phyloP scores from a whole-genome alignment of 116 monocot species.

The Iris pallida region DNA sequence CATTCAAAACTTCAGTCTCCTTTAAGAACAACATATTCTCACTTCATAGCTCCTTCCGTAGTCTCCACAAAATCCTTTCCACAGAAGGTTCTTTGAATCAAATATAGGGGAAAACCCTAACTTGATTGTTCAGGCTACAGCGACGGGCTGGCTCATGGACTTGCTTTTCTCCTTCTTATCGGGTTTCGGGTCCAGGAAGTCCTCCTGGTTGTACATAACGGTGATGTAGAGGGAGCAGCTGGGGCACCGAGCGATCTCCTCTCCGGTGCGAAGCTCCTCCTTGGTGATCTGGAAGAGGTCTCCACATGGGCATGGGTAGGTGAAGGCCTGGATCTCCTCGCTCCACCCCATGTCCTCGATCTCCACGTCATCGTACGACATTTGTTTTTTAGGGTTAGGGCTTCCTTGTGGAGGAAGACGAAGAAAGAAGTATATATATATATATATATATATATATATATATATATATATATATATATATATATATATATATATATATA shows the following conservation, averaged over 20 bases:
- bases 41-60: too few relatives aligned
- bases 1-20: too few relatives aligned
- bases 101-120: too few relatives aligned
- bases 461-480: too few relatives aligned
- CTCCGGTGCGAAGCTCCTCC: conserved; percentile 74
- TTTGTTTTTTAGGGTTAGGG: not conserved
- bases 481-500: too few relatives aligned
- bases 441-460: too few relatives aligned
- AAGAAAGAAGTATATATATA: too few relatives aligned
- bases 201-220: conserved; percentile 85
- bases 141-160: conserved; percentile 31
- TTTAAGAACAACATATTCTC: too few relatives aligned
- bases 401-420: too few relatives aligned
- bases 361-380: conserved; percentile 95
- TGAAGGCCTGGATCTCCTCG: conserved; percentile 82
- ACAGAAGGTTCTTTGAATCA: too few relatives aligned
- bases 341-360: conserved; percentile 99
- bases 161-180: conserved; percentile 8
- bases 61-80: too few relatives aligned
- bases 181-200: conserved; percentile 35
- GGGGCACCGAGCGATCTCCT: conserved; percentile 97
- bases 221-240: conserved; percentile 91
- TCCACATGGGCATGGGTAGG: conserved; percentile 93
- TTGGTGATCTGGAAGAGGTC: conserved; percentile 94
- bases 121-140: conserved; percentile 47